Percentiles rank a stretch among this genome's conserved stretches.
Evolutionary conservation across 768 basidiomycete genomes (phyloP).

Genomic region (Coprinellus micaceus): DNA sequence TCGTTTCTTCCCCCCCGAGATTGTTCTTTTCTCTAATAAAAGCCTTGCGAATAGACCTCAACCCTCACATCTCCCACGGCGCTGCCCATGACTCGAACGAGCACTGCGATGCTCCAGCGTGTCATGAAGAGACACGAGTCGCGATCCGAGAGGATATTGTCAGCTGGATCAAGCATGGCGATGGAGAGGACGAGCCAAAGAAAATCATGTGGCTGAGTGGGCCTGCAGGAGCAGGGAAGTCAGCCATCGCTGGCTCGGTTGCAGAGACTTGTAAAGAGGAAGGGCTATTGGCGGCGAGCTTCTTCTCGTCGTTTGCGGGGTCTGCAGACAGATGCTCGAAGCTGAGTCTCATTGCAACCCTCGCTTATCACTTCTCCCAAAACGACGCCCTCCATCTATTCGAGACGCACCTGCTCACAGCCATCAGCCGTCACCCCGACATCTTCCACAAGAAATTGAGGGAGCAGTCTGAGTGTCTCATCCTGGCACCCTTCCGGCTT

Average conservation of each 20-base stretch:
- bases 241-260: constrained; percentile 23
- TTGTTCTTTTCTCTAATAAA: too few species aligned
- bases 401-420: too few species aligned
- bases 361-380: constrained; percentile 26
- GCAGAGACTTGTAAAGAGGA: constrained; percentile 16
- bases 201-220: constrained; percentile 19
- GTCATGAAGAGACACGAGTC: background rate
- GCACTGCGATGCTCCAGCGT: background rate
- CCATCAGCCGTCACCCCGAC: constrained; percentile 15
- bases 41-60: background rate
- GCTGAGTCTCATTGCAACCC: constrained; percentile 23
- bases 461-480: constrained; percentile 15
- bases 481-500: constrained; percentile 11
- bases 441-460: constrained; percentile 14
- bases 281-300: constrained; percentile 26
- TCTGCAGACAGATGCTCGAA: constrained; percentile 17
- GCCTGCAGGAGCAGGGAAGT: constrained; percentile 25
- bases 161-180: constrained; percentile 1
- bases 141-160: constrained; percentile 4
- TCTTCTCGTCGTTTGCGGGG: constrained; percentile 28
- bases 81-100: background rate
- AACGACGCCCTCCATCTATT: constrained; percentile 5
- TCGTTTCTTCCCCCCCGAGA: too few species aligned
- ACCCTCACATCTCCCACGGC: background rate
- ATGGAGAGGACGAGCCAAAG: background rate